Base-by-base conservation (phyloP, 495 filamentous ascomycete species). In the Chaetomium fimeti region DNA sequence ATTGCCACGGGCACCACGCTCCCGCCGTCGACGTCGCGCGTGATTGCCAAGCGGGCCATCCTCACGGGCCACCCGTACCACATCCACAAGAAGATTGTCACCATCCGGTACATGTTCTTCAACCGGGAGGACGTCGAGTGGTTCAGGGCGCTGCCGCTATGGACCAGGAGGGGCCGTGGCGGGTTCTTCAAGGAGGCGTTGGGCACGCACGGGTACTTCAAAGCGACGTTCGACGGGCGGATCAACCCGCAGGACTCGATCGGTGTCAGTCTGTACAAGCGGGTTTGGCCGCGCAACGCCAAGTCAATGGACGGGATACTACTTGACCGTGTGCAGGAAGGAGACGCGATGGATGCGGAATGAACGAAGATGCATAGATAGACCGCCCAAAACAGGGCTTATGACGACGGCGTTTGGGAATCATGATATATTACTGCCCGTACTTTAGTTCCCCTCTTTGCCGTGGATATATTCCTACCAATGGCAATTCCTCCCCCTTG, bases 81-180 rank as follows among this genome's bases (percentile, higher is more conserved):
- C 81, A 98, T 98, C 69, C 93, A 98, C 84, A 94, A 93, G 80
- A 91, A 90, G 76, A 79, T 98, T 27, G 95, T 98, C 60, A 98
- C 95, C 1, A 87, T 98, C 25, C 88, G 94, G 27, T 98, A 98
- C 83, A 98, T 98, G 94, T 98, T 98, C 82, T 98, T 98, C 85
- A 96, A 96, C 77, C 75, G 84, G 18, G 91, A 96, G 75, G 95
- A 98, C 72, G 89, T 98, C 49, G 82, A 87, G 67, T 98, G 92
- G 92, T 98, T 98, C 82, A 96, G 96, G 76, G 92, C 93, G 3
- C 77, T 98, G 72, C 92, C 92, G 66, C 78, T 98, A 62, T 98
- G 93, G 91, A 98, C 94, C 38, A 91, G 85, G 77, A 78, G 94
- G 55, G 94, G 94, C 2, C 83, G 93, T 69, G 88, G 83, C 65